Percentiles rank a stretch among this genome's conserved stretches.
Conservation (phyloP, 2,329 filamentous ascomycete genomes). For the Alternaria panax region DNA sequence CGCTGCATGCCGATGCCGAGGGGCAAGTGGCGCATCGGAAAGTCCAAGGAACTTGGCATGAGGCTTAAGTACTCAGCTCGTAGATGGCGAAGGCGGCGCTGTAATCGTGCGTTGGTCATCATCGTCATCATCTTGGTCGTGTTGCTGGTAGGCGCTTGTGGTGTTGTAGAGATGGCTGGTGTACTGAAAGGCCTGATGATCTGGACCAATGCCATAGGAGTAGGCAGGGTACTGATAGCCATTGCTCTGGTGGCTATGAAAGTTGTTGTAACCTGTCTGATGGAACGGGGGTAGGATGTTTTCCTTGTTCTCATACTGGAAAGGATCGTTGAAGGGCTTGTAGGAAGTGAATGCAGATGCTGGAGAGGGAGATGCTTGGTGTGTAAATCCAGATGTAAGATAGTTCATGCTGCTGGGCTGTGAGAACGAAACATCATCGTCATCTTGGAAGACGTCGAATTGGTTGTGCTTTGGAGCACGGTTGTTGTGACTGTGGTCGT, state of each 20-base stretch:
- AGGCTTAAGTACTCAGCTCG: constrained; percentile 24
- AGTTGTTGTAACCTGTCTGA: constrained; percentile 34
- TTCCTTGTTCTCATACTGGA: constrained; percentile 46
- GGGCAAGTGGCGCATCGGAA: constrained; percentile 2
- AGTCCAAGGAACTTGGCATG: constrained; percentile 5
- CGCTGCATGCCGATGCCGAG: constrained; percentile 4
- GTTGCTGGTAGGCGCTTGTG: constrained; percentile 34
- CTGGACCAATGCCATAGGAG: constrained; percentile 38
- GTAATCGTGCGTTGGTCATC: constrained; percentile 49
- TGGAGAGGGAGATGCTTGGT: constrained; percentile 35
- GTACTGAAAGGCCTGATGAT: constrained; percentile 39
- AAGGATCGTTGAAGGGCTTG: constrained; percentile 39
- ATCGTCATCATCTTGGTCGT: constrained; percentile 42
- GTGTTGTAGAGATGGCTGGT: constrained; percentile 33
- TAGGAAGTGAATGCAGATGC: constrained; percentile 34
- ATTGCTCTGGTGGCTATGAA: constrained; percentile 32
- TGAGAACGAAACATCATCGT: constrained; percentile 38
- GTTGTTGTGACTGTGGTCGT: constrained; percentile 37
- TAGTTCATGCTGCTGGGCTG: constrained; percentile 45
- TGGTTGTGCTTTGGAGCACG: constrained; percentile 45
- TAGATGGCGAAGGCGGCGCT: constrained; percentile 47
- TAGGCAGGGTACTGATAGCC: constrained; percentile 40
- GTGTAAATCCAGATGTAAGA: constrained; percentile 44
- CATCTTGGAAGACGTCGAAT: constrained; percentile 54
- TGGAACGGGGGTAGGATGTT: constrained; percentile 36